Evolutionary conservation across 331 rosid genomes (phyloP).

Genomic region (Prunus yedoensis): DNA sequence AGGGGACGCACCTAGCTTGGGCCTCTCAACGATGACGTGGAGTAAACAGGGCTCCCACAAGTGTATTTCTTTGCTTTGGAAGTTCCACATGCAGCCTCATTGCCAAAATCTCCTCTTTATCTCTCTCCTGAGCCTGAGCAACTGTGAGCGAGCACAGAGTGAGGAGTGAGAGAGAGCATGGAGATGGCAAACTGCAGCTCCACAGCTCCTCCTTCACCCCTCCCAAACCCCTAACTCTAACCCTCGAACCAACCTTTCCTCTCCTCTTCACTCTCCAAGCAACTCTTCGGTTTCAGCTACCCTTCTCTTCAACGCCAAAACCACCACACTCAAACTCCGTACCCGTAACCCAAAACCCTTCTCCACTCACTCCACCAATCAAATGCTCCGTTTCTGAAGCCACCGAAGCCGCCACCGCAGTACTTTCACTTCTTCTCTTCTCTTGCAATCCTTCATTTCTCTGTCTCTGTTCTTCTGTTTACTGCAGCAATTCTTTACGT

Average conservation of each 20-base stretch:
- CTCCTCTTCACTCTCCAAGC: constrained; percentile 41
- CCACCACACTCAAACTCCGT: constrained; percentile 24
- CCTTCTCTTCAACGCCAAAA: constrained; percentile 34
- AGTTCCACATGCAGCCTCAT: constrained; percentile 36
- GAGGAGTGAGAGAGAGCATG: constrained; percentile 39
- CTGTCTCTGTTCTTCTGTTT: neutral
- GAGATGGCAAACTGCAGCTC: constrained; percentile 56
- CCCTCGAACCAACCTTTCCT: constrained; percentile 32
- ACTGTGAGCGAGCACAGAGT: constrained; percentile 4
- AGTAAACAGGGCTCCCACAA: neutral
- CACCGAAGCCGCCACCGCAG: constrained; percentile 51
- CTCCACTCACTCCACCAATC: constrained; percentile 32
- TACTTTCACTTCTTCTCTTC: constrained; percentile 17
- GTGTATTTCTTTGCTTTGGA: neutral
- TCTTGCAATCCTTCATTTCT: neutral
- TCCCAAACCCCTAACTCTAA: constrained; percentile 12
- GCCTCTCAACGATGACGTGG: constrained; percentile 28
- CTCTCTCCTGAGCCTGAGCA: constrained; percentile 21
- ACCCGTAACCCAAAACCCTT: constrained; percentile 18
- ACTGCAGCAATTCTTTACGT: neutral
- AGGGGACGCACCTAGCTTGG: neutral
- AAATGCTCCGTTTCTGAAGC: constrained; percentile 78
- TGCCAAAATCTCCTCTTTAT: constrained; percentile 36
- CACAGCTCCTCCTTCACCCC: constrained; percentile 33
- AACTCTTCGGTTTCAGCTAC: constrained; percentile 35